Conservation (phyloP, 2,329 filamentous ascomycete genomes). For the Aspergillus brasiliensis region DNA sequence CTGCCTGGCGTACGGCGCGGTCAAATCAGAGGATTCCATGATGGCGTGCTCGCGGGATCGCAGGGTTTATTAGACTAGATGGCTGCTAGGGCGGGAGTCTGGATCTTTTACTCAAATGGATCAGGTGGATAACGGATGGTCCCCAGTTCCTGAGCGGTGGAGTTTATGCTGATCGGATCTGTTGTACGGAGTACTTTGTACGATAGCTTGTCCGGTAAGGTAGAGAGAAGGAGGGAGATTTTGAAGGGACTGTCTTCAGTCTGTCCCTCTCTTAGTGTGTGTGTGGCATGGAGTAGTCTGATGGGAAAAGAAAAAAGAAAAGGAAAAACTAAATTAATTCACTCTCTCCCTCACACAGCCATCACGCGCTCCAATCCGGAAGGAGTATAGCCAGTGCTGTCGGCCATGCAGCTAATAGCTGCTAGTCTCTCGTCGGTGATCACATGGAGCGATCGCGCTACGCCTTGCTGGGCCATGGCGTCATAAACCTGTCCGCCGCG, state of each 20-base stretch:
- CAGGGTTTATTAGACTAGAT: conserved; percentile 11
- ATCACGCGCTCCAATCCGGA: conserved; percentile 17
- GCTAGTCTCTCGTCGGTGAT: conserved; percentile 3
- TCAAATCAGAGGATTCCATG: conserved; percentile 36
- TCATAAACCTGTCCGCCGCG: too few relatives aligned
- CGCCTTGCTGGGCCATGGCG: too few relatives aligned
- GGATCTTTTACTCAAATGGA: background rate
- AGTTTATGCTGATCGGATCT: background rate
- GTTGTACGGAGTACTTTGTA: too few relatives aligned
- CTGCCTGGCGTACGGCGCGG: conserved; percentile 22
- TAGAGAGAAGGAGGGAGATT: background rate
- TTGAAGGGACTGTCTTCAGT: background rate
- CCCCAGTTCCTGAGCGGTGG: conserved; percentile 13
- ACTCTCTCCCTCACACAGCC: background rate
- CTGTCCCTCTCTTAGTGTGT: background rate
- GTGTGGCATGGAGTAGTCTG: background rate
- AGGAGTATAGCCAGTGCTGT: conserved; percentile 6
- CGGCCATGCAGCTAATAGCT: conserved; percentile 9
- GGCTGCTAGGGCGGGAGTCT: background rate
- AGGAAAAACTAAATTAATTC: background rate
- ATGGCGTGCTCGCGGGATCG: conserved; percentile 35
- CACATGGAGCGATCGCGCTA: conserved; percentile 8
- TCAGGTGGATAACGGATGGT: conserved; percentile 12
- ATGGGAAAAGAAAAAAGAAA: background rate
- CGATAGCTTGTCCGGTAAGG: too few relatives aligned